phyloP scores from a whole-genome alignment of 163 green algal genomes.

The Scenedesmus sp. region DNA sequence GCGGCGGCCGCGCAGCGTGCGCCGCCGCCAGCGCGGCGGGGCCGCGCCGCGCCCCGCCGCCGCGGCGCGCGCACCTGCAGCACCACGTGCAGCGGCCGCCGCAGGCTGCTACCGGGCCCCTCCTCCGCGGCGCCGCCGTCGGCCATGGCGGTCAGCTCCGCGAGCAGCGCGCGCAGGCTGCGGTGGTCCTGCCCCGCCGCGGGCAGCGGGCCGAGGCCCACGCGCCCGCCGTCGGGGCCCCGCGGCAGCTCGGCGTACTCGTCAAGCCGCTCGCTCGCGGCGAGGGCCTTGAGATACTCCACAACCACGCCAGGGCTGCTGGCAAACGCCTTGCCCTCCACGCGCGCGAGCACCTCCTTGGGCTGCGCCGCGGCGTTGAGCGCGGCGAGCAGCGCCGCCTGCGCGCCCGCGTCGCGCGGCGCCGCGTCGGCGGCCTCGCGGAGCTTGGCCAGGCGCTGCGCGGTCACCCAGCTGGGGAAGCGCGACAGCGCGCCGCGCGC shows the following conservation, averaged over 20 bases:
- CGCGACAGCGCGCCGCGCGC: background rate
- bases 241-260: constrained; percentile 43
- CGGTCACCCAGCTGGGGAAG: constrained; percentile 54
- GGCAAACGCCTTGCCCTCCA: constrained; percentile 49
- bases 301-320: constrained; percentile 62
- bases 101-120: constrained; percentile 52
- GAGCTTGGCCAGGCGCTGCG: constrained; percentile 54
- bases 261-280: constrained; percentile 57
- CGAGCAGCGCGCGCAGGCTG: constrained; percentile 71
- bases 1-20: background rate
- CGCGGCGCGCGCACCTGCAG: constrained; percentile 14
- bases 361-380: constrained; percentile 57
- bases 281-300: constrained; percentile 81
- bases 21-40: too few relatives aligned
- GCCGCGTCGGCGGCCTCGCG: constrained; percentile 53
- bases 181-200: constrained; percentile 55
- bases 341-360: constrained; percentile 44
- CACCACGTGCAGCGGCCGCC: constrained; percentile 76
- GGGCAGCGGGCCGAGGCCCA: constrained; percentile 11
- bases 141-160: constrained; percentile 64
- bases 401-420: constrained; percentile 46
- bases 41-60: too few relatives aligned
- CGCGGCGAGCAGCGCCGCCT: constrained; percentile 46
- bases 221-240: background rate
- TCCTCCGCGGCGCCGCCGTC: constrained; percentile 6